Conservation (phyloP, 129 eudicot genomes). For the Rutidosis leptorrhynchoides region DNA sequence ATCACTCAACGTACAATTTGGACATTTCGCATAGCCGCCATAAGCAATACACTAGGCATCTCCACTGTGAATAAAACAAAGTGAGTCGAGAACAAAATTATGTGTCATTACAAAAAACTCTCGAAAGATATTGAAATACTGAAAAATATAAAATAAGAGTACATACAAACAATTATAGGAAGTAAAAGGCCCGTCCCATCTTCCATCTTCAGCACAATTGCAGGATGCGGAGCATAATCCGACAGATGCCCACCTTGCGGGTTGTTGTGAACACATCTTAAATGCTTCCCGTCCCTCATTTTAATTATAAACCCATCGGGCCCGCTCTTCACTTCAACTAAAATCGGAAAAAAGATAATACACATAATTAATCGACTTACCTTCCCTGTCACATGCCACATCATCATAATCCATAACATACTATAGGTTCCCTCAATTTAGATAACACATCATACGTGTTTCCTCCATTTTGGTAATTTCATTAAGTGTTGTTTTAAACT, state of each 20-base stretch:
- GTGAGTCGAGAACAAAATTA: constrained; percentile 3
- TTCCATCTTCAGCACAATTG: constrained; percentile 90
- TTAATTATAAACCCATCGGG: constrained; percentile 81
- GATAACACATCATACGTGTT: not conserved
- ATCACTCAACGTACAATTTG: constrained; percentile 54
- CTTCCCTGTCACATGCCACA: not conserved
- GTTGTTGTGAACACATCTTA: constrained; percentile 78
- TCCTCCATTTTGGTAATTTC: not conserved
- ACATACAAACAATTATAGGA: constrained; percentile 85
- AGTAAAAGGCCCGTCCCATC: constrained; percentile 91
- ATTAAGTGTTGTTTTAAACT: no score
- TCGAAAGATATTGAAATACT: not conserved
- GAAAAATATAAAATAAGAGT: constrained; percentile 3
- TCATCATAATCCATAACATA: not conserved
- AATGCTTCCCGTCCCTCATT: constrained; percentile 79
- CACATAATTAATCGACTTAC: constrained; percentile 1
- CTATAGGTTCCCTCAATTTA: not conserved
- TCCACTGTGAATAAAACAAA: constrained; percentile 60
- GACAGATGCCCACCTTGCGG: constrained; percentile 76
- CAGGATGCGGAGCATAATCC: constrained; percentile 86
- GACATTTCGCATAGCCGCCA: constrained; percentile 87
- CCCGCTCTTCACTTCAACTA: constrained; percentile 90
- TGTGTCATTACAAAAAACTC: not conserved
- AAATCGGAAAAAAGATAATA: constrained; percentile 15
- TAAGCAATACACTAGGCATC: constrained; percentile 78